Percentiles rank a stretch among this genome's conserved stretches.
phyloP scores from a whole-genome alignment of 495 filamentous ascomycete species.

The Physcia stellaris region DNA sequence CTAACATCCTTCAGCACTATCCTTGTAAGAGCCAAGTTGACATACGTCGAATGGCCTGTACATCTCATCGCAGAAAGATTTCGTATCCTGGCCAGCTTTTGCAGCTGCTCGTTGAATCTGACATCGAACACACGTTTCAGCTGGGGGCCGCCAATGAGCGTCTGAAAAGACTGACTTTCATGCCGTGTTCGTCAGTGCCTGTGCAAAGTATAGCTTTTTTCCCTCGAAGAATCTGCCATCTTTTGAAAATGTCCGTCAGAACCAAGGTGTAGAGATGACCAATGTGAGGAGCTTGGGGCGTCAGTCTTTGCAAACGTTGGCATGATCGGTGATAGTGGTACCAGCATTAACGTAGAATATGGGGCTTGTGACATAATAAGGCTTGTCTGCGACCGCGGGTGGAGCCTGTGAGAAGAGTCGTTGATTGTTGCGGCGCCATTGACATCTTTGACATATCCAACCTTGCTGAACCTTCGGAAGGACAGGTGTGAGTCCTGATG shows the following conservation, averaged over 20 bases:
- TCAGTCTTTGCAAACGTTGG: neutral
- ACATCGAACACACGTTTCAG: no score
- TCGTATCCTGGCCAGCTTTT: conserved; percentile 45
- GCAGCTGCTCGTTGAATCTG: conserved; percentile 74
- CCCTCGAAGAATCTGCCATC: conserved; percentile 75
- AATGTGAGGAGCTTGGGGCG: conserved; percentile 70
- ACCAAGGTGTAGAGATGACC: conserved; percentile 92
- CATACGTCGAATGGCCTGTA: conserved; percentile 35
- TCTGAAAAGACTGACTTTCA: conserved; percentile 73
- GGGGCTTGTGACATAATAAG: conserved; percentile 89
- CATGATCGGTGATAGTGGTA: conserved; percentile 23
- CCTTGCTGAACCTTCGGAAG: no score
- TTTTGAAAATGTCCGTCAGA: conserved; percentile 78
- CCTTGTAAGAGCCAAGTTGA: neutral
- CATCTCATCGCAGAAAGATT: conserved; percentile 47
- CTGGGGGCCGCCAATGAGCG: no score
- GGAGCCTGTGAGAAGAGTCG: conserved; percentile 3
- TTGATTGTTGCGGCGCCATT: neutral
- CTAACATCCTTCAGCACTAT: conserved; percentile 20
- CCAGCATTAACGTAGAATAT: conserved; percentile 99
- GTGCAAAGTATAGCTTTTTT: conserved; percentile 64
- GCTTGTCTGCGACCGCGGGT: conserved; percentile 44
- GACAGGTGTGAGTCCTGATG: no score
- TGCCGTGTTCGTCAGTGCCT: conserved; percentile 95
- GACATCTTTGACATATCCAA: conserved; percentile 9